Base-by-base conservation (phyloP, 306 rosid genomes). In the Hippophae rhamnoides region DNA sequence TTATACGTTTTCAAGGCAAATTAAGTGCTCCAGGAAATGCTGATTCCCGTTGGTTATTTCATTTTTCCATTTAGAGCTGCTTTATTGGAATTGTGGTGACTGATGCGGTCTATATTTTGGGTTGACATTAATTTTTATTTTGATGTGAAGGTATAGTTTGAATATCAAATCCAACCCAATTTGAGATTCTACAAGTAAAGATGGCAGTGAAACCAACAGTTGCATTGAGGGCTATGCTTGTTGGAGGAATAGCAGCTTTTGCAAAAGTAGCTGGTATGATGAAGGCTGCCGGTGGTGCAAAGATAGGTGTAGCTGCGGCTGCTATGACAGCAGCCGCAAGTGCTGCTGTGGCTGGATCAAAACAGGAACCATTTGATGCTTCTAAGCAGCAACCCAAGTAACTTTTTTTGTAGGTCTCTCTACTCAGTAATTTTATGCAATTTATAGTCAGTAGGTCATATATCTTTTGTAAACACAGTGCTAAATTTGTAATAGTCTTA, bases 291-390 rank as follows among this genome's bases (percentile, higher is more conserved):
- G 95, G 95, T 62, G 82, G 89, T 23, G 89, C 13, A 26, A 89
- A 89, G 82, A 10, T 86, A 6, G 97, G 97, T 45, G 86, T 77
- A 0, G 97, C 95, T 7, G 87, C 95, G 0, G 86, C 84, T 27
- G 93, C 89, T 43, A 73, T 84, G 86, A 82, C 95, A 2, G 97
- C 95, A 3, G 97, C 95, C 26, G 97, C 97, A 63, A 77, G 84
- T 47, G 93, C 95, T 10, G 86, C 89, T 46, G 0, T 84, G n/a
- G 43, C 86, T 10, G 81, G 86, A 26, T 69, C 97, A 23, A 89
- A 81, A 68, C 84, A 83, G 61, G 90, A 89, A 42, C 67, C 70
- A 13, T 69, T 62, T 13, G 86, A 83, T 62, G 70, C 62, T 63
- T 53, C 84, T 47, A 81, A 82, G 77, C 69, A 70, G 67, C 55